Evolutionary conservation across 1,284 basidiomycete genomes (phyloP), one percentile per base, ranked within the genome.

Genomic region (Jaminaea rosea): DNA sequence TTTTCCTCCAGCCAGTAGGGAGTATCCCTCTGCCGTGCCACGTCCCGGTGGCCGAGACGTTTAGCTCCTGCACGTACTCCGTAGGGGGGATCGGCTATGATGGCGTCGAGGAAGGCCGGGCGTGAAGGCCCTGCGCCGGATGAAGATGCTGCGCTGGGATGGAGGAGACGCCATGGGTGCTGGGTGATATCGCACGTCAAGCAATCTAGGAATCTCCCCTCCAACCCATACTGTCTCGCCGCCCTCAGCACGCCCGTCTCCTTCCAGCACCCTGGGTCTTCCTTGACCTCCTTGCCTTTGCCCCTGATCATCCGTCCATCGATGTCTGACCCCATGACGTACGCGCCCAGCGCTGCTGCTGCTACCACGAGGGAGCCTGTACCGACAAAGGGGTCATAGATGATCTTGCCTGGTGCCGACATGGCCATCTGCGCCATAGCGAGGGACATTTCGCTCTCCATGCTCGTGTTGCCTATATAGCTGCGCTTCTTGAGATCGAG

Each of bases 21-120:
- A 47, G 68, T 66, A n/a, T 56, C 50, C 8, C 63, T 58, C 27
- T 70, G 64, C 74, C 73, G 69, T 52, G 69, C 64, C 11, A 72
- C 63, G 26, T 77, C 75, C 50, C 78, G 77, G 47, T 89, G 80
- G 0, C 94, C 94, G 1, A 94, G 78, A 29, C 92, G 80, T 75
- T 98, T 98, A 2, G 94, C 94, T 1, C 94, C 94, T 15, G 94
- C 93, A 26, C 94, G 80, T 0, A 98, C 89, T 9, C 93, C 94
- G 73, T 98, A 93, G 84, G 67, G 52, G 28, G 56, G 68, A 45
- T 67, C 69, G 6, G 67, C 63, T 6, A 72, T 79, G 59, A 98
- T 93, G 1, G 92, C 90, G 67, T 99, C 94, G 58, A 99, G 87
- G 11, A 96, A 75, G 3, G 82, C 85, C 1, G 28, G 49, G 1